These are phyloP conservation scores for Cyberlindnera euphorbiiphila DNA, from an alignment of 805 yeast species.

Conservation along the genomic window DNA sequence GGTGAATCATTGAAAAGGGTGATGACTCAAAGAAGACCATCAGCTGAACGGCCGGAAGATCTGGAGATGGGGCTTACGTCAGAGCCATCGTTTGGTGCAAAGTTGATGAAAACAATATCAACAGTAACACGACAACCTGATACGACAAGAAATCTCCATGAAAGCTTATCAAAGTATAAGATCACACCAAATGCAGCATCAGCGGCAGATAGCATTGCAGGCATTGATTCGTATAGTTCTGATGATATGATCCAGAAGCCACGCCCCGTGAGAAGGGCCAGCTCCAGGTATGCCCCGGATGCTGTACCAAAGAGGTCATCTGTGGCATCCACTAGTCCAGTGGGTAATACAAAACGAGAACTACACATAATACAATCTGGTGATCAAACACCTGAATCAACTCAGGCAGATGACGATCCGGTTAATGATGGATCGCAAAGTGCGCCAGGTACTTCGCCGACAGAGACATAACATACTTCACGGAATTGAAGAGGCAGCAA, in stretches of 20 bases:
- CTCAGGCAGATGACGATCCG: neutral
- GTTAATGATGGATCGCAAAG: neutral
- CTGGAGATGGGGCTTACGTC: constrained; percentile 17
- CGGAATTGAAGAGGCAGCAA: no score
- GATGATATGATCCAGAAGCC: constrained; percentile 19
- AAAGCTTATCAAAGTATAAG: constrained; percentile 34
- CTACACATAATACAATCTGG: constrained; percentile 5
- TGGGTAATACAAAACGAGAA: no score
- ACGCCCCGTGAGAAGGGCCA: constrained; percentile 5
- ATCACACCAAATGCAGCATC: constrained; percentile 40
- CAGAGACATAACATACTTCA: no score
- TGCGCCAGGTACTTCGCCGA: neutral
- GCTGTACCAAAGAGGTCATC: no score
- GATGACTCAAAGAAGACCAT: no score
- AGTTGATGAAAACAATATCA: constrained; percentile 21
- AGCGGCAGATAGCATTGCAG: constrained; percentile 44
- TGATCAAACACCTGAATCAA: constrained; percentile 1
- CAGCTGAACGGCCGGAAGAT: constrained; percentile 5
- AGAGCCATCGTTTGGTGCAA: constrained; percentile 5
- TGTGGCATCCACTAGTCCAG: no score
- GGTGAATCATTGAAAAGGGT: constrained; percentile 34
- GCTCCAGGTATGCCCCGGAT: no score
- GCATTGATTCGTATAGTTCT: constrained; percentile 33
- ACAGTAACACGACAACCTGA: constrained; percentile 21
- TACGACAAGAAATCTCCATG: constrained; percentile 30